Evolutionary conservation across 345 rosid genomes (phyloP), one percentile per base, ranked within the genome.

Genomic region (Arabis hirsuta): DNA sequence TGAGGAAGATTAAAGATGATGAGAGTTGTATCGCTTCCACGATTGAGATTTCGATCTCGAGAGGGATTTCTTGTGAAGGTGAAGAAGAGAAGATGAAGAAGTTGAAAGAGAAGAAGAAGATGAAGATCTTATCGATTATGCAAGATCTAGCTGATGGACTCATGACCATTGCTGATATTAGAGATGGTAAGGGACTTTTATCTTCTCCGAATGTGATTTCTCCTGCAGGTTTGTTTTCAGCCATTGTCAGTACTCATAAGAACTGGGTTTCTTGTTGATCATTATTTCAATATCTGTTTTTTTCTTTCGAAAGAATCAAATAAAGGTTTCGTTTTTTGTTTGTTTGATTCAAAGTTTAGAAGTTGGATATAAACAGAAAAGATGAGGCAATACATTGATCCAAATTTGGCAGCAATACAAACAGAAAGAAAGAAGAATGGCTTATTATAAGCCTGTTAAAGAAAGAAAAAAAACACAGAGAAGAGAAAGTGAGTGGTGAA

Each of bases 81-180:
- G 95, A 89, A 58, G 84, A 83, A 34, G 78, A 66, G 62, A 85
- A 69, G 74, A 58, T 79, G 87, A 81, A 67, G 77, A 85, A 64
- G 76, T n/a, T 94, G 67, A 86, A 74, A 53, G 86, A 81, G 87
- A 91, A 89, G 91, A 84, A 78, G 71, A 12, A 78, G 62, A 64
- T 94, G 91, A 94, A 89, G 86, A 81, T 69, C 19, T 81, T 94
- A 10, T 90, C 97, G n/a, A 55, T 88, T 39, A 65, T 80, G 62
- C 98, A 94, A 81, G 98, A 94, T 77, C 36, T 89, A 10, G 95
- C 98, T 20, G 98, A 94, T 68, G 96, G 84, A 9, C 74, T 89
- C 26, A 91, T 91, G 97, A 81, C 97, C 0, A 11, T 89, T 46
- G 89, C 96, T 0, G 98, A 94, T 83, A 71, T 91, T 50, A 72